A percentile compares a stretch with the other conserved stretches of the same genome.
Evolutionary conservation across 1,139 yeast genomes (phyloP).

Genomic region (Suhomyces guaymorum): DNA sequence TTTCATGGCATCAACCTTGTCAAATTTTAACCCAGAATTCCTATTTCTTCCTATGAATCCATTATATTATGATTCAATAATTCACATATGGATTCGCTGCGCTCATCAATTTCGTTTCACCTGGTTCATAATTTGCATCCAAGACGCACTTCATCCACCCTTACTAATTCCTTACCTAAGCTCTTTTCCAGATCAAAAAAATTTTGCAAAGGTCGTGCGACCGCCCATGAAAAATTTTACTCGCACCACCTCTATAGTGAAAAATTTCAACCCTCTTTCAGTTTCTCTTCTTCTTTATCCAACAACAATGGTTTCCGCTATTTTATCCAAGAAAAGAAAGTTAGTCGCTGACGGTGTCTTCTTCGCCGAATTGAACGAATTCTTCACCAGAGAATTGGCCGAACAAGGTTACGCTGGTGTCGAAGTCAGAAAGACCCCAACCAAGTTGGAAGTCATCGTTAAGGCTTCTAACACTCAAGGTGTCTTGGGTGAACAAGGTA

Average conservation of each 20-base stretch:
- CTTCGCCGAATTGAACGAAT: conserved; percentile 99
- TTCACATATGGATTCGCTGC: too few species aligned
- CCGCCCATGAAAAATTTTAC: conserved; percentile 12
- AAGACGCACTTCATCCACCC: not conserved
- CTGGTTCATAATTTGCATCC: too few species aligned
- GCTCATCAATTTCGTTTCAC: too few species aligned
- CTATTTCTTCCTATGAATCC: not conserved
- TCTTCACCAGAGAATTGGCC: conserved; percentile 99
- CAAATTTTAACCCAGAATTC: too few species aligned
- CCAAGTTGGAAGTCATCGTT: conserved; percentile 97
- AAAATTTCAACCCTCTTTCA: conserved; percentile 8
- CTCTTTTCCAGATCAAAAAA: too few species aligned
- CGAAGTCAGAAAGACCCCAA: conserved; percentile 98
- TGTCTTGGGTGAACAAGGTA: conserved; percentile 99
- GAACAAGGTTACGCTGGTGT: conserved; percentile 99
- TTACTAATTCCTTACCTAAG: conserved; percentile 5
- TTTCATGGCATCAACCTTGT: too few species aligned
- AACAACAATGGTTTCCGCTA: conserved; percentile 50
- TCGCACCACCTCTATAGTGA: conserved; percentile 5
- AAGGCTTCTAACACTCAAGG: conserved; percentile 99
- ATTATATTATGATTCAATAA: too few species aligned
- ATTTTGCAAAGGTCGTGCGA: conserved; percentile 14
- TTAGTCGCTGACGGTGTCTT: conserved; percentile 99
- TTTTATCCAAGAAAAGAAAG: conserved; percentile 84
- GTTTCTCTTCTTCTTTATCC: conserved; percentile 11